Evolutionary conservation across 352 stramenopile species (phyloP).

Genomic region (Pythium vanterpoolii): DNA sequence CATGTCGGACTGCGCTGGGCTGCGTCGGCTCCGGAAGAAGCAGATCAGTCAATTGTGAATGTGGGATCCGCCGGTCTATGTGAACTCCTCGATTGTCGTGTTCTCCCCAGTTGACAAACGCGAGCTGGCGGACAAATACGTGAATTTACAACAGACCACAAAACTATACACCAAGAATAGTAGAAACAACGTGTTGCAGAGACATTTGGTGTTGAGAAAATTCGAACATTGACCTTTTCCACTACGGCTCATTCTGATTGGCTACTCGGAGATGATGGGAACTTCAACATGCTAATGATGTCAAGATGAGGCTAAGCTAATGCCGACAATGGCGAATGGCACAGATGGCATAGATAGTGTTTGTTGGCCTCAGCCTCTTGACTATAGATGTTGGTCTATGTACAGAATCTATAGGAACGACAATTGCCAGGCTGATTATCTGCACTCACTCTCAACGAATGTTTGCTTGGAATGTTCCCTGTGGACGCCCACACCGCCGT

Average conservation of each 20-base stretch:
- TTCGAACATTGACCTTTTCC: not conserved
- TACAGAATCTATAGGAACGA: no score
- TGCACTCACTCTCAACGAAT: no score
- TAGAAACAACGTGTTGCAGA: not conserved
- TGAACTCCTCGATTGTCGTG: no score
- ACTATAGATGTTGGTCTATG: no score
- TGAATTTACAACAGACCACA: not conserved
- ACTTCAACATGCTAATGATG: slow-evolving; percentile 16
- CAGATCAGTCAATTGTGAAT: no score
- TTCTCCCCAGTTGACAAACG: slow-evolving; percentile 22
- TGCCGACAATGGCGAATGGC: not conserved
- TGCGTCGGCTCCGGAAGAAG: no score
- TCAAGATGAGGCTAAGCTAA: not conserved
- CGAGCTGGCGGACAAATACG: slow-evolving; percentile 11
- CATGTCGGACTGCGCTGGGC: not conserved
- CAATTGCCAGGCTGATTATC: no score
- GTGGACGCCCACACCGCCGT: not conserved
- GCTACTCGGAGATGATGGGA: not conserved
- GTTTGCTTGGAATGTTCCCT: no score
- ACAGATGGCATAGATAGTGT: not conserved
- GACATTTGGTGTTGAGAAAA: not conserved
- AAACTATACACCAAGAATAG: not conserved
- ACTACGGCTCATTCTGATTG: not conserved
- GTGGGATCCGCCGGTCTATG: no score
- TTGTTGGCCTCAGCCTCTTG: no score